A percentile compares a stretch with the other conserved stretches of the same genome.
phyloP scores from a whole-genome alignment of 768 basidiomycete species.

The Serendipita sp. region DNA sequence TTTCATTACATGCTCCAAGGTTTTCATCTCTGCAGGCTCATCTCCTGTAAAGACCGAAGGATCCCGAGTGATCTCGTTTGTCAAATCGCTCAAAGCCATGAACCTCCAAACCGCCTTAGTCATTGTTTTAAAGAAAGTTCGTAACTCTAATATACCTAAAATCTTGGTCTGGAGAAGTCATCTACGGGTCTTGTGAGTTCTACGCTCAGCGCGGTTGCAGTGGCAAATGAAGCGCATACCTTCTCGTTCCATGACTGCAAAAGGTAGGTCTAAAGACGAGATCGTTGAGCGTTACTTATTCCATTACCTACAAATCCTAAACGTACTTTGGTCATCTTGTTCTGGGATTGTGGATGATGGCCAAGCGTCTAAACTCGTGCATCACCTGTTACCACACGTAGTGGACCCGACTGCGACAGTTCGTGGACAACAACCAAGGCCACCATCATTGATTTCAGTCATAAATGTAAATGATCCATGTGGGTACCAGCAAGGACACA shows the following conservation, averaged over 20 bases:
- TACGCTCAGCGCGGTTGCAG: neutral
- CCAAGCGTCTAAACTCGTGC: neutral
- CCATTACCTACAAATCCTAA: no score
- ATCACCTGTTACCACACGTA: no score
- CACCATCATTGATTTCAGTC: no score
- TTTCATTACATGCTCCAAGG: constrained; percentile 66
- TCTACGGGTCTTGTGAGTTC: constrained; percentile 26
- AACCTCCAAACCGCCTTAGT: constrained; percentile 35
- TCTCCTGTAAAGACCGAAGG: constrained; percentile 62
- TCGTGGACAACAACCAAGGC: no score
- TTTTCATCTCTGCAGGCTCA: constrained; percentile 68
- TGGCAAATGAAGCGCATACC: neutral
- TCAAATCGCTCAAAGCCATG: constrained; percentile 92
- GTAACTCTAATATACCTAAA: constrained; percentile 39
- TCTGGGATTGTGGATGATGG: neutral
- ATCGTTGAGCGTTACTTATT: no score
- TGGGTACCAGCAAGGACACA: no score
- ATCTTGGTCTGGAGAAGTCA: constrained; percentile 84
- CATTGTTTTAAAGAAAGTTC: constrained; percentile 12
- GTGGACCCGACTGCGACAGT: no score
- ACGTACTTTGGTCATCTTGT: neutral
- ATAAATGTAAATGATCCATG: no score
- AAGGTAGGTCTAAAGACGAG: neutral
- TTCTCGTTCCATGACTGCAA: neutral
- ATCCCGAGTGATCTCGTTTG: constrained; percentile 74